Conservation (phyloP, 1,139 yeast genomes). For the Debaryomyces singareniensis region DNA sequence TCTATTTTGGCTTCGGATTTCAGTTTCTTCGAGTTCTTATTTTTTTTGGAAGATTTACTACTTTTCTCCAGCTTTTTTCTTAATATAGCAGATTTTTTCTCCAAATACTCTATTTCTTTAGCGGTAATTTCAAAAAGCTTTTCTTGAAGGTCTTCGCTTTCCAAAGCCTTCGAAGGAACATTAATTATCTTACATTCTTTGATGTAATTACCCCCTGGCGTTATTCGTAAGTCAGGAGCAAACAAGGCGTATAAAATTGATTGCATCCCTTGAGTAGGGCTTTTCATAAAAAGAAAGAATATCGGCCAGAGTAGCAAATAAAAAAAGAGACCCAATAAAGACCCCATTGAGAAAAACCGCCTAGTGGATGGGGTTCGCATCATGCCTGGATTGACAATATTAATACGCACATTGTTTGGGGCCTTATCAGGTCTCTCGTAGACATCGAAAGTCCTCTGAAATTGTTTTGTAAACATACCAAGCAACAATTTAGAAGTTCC, state of each 20-base stretch:
- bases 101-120: conserved; percentile 49
- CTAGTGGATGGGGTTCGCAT: conserved; percentile 85
- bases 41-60: conserved; percentile 9
- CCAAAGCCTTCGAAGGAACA: conserved; percentile 59
- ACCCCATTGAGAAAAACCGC: conserved; percentile 72
- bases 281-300: conserved; percentile 75
- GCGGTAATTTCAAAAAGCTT: conserved; percentile 59
- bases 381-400: conserved; percentile 84
- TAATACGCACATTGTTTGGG: conserved; percentile 64
- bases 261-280: conserved; percentile 75
- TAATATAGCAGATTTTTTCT: conserved; percentile 63
- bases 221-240: conserved; percentile 60
- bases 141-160: conserved; percentile 56
- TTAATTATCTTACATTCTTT: conserved; percentile 62
- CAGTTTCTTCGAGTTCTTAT: conserved; percentile 12
- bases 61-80: conserved; percentile 34
- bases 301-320: conserved; percentile 74
- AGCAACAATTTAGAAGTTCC: conserved; percentile 79
- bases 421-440: conserved; percentile 62
- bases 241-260: conserved; percentile 61
- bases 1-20: conserved; percentile 21
- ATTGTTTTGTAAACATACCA: conserved; percentile 67
- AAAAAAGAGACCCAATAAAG: conserved; percentile 59
- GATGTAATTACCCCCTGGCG: conserved; percentile 61
- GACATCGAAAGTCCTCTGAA: conserved; percentile 54